Conservation (phyloP, 495 filamentous ascomycete species). For the Trichoderma gamsii region DNA sequence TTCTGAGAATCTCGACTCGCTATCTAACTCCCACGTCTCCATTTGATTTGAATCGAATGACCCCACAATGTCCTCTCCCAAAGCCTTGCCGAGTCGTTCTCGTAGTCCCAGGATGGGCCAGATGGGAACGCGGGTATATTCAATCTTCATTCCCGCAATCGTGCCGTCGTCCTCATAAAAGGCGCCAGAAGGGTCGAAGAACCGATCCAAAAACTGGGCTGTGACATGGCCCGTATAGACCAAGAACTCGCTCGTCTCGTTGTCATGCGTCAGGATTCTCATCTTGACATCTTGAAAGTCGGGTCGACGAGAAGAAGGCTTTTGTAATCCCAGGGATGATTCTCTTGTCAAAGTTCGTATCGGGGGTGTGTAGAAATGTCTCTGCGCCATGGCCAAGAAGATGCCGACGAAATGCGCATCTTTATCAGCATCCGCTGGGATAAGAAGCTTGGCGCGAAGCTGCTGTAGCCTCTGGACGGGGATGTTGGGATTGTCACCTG, state of each 20-base stretch:
- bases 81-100: constrained; percentile 40
- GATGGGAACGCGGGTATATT: constrained; percentile 33
- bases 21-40: constrained; percentile 29
- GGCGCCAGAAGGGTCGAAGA: constrained; percentile 31
- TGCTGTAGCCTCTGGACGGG: constrained; percentile 32
- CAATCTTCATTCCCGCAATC: constrained; percentile 27
- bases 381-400: constrained; percentile 42
- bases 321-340: not conserved
- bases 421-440: constrained; percentile 34
- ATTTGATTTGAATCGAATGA: constrained; percentile 31
- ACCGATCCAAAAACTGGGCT: constrained; percentile 32
- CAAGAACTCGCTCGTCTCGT: constrained; percentile 33
- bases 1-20: constrained; percentile 8
- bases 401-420: constrained; percentile 38
- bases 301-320: not conserved
- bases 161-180: constrained; percentile 19
- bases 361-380: constrained; percentile 31
- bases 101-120: constrained; percentile 45
- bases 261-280: constrained; percentile 35
- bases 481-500: constrained; percentile 26
- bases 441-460: constrained; percentile 32
- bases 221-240: constrained; percentile 40
- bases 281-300: constrained; percentile 34
- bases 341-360: not conserved
- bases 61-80: constrained; percentile 36